Evolutionary conservation across 805 yeast species (phyloP), one percentile per base, ranked within the genome.

Genomic region (Metschnikowia rubicola): DNA sequence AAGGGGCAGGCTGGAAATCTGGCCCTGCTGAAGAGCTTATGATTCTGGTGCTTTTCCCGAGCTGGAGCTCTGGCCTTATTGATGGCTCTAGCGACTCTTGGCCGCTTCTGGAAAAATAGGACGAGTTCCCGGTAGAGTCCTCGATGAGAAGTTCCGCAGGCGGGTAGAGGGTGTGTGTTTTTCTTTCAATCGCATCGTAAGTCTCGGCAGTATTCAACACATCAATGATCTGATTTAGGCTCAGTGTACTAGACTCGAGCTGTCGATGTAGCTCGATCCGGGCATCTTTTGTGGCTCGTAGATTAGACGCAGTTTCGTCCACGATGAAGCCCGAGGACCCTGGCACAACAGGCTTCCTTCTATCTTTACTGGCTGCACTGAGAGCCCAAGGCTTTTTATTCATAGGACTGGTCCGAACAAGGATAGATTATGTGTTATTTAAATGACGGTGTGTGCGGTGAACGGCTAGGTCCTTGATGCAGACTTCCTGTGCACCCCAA

Each of bases 271-370:
- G 67, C 19, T 64, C 59, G 10, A 60, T 53, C 52, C 76, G 71
- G 44, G 67, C 63, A 37, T 65, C 66, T 51, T 67, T 67, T 30
- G 71, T 66, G 12, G 67, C 63, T 46, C 61, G 58, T 59, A 75
- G 61, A 39, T 47, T 50, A 26, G 40, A 26, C 6, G 31, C 39
- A 36, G 55, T 46, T 54, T 78, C 81, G 41, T 62, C 62, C 31
- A 76, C 66, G 40, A 78, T 66, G 80, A 81, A 79, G 51, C 66
- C 73, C 10, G 80, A 74, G 2, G 82, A 64, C 7, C 83, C 85
- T 1, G 81, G 81, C 5, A 74, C 66, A n/a, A 61, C 51, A 30
- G 60, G 63, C 34, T 55, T 50, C 21, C 52, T 50, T 37, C 44
- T 46, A 46, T 53, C 53, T 29, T 59, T 60, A 46, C 58, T 59